phyloP scores from a whole-genome alignment of 805 yeast genomes.

The Candida orba region DNA sequence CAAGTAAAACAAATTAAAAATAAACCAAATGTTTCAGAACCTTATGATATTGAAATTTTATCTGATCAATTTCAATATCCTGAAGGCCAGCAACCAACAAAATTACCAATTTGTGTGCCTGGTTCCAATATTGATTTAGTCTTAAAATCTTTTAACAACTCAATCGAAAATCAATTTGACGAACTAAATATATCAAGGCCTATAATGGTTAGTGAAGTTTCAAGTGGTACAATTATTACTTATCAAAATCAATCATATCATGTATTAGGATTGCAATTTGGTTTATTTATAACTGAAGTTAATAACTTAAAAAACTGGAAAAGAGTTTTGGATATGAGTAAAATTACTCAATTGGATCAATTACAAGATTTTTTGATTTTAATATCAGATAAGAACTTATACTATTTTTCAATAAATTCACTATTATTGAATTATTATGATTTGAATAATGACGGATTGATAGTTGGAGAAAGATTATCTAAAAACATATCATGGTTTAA shows the following conservation, averaged over 20 bases:
- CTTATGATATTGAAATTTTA: constrained; percentile 46
- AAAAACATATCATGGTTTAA: constrained; percentile 55
- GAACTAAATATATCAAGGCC: constrained; percentile 26
- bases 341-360: constrained; percentile 55
- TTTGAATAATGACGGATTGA: constrained; percentile 25
- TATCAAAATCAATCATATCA: constrained; percentile 39
- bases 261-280: constrained; percentile 55
- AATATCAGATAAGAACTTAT: constrained; percentile 50
- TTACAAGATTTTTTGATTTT: constrained; percentile 50
- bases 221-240: constrained; percentile 39
- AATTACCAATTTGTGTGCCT: constrained; percentile 45
- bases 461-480: constrained; percentile 43
- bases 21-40: constrained; percentile 37
- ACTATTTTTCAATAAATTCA: constrained; percentile 57
- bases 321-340: constrained; percentile 43
- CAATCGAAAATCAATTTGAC: constrained; percentile 15
- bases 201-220: constrained; percentile 30
- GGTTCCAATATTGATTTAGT: constrained; percentile 45
- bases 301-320: constrained; percentile 42
- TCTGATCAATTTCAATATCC: constrained; percentile 63
- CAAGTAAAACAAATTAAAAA: constrained; percentile 38
- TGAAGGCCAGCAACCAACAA: constrained; percentile 40
- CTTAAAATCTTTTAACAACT: constrained; percentile 29
- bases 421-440: constrained; percentile 52
- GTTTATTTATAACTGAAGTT: constrained; percentile 44